phyloP scores from a whole-genome alignment of 2,329 filamentous ascomycete genomes.

The Penicillium decumbens region DNA sequence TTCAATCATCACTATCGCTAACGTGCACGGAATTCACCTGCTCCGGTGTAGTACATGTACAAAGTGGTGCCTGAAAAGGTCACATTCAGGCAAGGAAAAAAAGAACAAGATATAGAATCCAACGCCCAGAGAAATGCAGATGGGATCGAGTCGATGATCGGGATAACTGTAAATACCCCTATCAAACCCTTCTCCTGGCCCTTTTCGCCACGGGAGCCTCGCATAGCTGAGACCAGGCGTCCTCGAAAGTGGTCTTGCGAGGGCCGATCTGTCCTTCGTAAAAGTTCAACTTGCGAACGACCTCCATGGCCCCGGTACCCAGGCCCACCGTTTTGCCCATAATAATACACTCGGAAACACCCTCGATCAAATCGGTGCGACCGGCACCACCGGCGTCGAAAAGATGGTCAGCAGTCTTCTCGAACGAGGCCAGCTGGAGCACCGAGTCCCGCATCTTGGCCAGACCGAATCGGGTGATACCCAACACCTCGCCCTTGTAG shows the following conservation, averaged over 20 bases:
- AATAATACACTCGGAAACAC: constrained; percentile 94
- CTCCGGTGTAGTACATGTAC: constrained; percentile 20
- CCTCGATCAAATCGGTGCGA: constrained; percentile 88
- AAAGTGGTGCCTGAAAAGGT: constrained; percentile 10
- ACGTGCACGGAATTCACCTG: constrained; percentile 13
- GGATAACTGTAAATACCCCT: constrained; percentile 5
- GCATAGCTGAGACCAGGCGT: constrained; percentile 43
- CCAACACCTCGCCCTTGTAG: constrained; percentile 93
- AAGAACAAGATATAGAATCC: constrained; percentile 3
- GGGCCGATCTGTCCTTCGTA: constrained; percentile 54
- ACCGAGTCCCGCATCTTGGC: constrained; percentile 96
- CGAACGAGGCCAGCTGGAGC: constrained; percentile 88
- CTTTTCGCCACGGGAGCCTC: constrained; percentile 18
- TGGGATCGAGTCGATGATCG: constrained; percentile 1
- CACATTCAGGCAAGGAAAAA: constrained; percentile 3
- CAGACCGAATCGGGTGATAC: constrained; percentile 92
- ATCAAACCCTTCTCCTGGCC: constrained; percentile 16
- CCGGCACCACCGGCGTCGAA: constrained; percentile 91
- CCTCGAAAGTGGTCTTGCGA: constrained; percentile 64
- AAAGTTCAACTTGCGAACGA: constrained; percentile 72
- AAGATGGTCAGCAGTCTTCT: constrained; percentile 96
- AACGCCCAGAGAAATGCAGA: constrained; percentile 23
- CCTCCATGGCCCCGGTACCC: constrained; percentile 87
- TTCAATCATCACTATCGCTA: constrained; percentile 19
- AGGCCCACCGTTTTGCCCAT: constrained; percentile 93